phyloP scores from a whole-genome alignment of 2,329 filamentous ascomycete genomes.

The Alternaria burnsii region DNA sequence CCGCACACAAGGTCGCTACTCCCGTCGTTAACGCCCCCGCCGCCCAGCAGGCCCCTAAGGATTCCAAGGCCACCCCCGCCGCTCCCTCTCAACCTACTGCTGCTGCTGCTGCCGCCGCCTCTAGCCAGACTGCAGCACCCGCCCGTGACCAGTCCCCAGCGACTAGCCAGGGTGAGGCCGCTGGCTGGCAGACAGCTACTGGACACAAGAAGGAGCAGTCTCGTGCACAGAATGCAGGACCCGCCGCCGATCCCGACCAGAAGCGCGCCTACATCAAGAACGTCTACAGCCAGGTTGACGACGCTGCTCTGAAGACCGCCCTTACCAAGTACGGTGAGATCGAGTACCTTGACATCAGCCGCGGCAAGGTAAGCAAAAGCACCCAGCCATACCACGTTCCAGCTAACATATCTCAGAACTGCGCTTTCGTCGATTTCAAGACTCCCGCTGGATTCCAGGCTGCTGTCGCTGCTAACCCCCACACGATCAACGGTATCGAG shows the following conservation, averaged over 20 bases:
- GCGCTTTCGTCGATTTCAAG: slow-evolving; percentile 94
- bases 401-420: slow-evolving; percentile 71
- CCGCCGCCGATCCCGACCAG: slow-evolving; percentile 73
- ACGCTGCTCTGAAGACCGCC: slow-evolving; percentile 73
- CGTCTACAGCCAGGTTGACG: slow-evolving; percentile 86
- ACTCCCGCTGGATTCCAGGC: slow-evolving; percentile 81
- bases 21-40: slow-evolving; percentile 51
- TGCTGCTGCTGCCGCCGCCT: slow-evolving; percentile 29
- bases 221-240: slow-evolving; percentile 72
- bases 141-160: slow-evolving; percentile 49
- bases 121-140: slow-evolving; percentile 44
- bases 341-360: slow-evolving; percentile 70
- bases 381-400: neutral
- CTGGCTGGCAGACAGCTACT: slow-evolving; percentile 86
- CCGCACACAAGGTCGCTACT: slow-evolving; percentile 55
- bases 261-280: slow-evolving; percentile 94
- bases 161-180: slow-evolving; percentile 62
- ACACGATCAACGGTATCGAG: slow-evolving; percentile 81
- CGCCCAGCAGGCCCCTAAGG: slow-evolving; percentile 42
- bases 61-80: slow-evolving; percentile 42
- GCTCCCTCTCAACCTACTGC: slow-evolving; percentile 44
- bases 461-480: slow-evolving; percentile 84
- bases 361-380: slow-evolving; percentile 73
- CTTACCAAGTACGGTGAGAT: slow-evolving; percentile 75
- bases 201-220: slow-evolving; percentile 85